These are phyloP conservation scores for Mollisiaceae sp. DNA, from an alignment of 2,329 filamentous ascomycete genomes.

Conservation along the genomic window DNA sequence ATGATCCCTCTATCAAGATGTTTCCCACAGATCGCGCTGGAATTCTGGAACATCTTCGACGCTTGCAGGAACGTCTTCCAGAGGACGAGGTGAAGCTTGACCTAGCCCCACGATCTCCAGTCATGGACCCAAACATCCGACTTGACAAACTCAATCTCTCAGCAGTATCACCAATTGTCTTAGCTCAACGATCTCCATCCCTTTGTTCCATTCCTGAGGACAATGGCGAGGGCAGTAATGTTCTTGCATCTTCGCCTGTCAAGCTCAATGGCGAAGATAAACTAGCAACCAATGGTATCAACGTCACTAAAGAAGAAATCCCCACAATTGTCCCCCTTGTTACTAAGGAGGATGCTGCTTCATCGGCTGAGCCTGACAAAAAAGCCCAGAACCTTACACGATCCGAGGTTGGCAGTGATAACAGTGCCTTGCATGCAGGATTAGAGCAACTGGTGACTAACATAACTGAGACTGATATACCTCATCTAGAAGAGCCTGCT, in stretches of 20 bases:
- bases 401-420: slow-evolving; percentile 4
- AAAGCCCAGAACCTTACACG: not conserved
- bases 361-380: not conserved
- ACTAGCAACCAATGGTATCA: slow-evolving; percentile 1
- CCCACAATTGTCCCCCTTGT: not conserved
- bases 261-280: slow-evolving; percentile 7
- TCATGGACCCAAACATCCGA: slow-evolving; percentile 25
- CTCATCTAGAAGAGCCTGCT: not conserved
- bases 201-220: slow-evolving; percentile 37
- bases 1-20: slow-evolving; percentile 38
- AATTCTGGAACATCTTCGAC: slow-evolving; percentile 35
- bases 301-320: not conserved
- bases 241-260: slow-evolving; percentile 13
- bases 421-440: not conserved
- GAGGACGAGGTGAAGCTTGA: slow-evolving; percentile 32
- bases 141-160: not conserved
- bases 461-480: not conserved
- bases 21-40: slow-evolving; percentile 39
- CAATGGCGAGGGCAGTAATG: slow-evolving; percentile 28
- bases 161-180: slow-evolving; percentile 4
- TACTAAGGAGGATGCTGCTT: not conserved
- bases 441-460: not conserved
- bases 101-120: slow-evolving; percentile 28
- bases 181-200: slow-evolving; percentile 31
- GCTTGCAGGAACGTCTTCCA: slow-evolving; percentile 33